Evolutionary conservation across 805 yeast genomes (phyloP).

Genomic region (Candida namnaoensis): DNA sequence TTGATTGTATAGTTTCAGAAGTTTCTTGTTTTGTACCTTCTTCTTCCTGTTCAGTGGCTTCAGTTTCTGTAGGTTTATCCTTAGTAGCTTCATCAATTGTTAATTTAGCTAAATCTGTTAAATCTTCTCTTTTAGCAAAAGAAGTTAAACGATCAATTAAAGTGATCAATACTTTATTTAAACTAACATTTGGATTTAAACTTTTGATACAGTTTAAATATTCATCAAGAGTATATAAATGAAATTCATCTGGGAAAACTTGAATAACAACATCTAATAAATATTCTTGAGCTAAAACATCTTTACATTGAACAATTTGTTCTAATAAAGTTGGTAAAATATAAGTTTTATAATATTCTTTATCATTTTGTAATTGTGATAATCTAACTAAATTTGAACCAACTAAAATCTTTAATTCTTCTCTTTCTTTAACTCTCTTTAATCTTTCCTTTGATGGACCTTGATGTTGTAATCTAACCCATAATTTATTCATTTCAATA

Average conservation of each 20-base stretch:
- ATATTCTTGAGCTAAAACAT: slow-evolving; percentile 87
- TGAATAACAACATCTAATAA: slow-evolving; percentile 86
- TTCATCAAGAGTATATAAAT: slow-evolving; percentile 60
- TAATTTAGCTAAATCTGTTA: slow-evolving; percentile 12
- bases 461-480: slow-evolving; percentile 96
- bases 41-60: slow-evolving; percentile 5
- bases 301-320: slow-evolving; percentile 89
- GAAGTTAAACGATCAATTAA: slow-evolving; percentile 64
- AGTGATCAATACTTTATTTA: slow-evolving; percentile 57
- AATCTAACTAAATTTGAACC: slow-evolving; percentile 89
- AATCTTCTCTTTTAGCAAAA: slow-evolving; percentile 34
- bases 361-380: slow-evolving; percentile 74
- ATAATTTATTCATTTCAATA: slow-evolving; percentile 93
- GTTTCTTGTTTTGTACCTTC: slow-evolving; percentile 3
- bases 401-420: slow-evolving; percentile 82
- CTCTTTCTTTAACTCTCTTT: slow-evolving; percentile 69
- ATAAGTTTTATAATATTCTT: slow-evolving; percentile 31
- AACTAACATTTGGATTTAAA: slow-evolving; percentile 62
- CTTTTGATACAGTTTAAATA: slow-evolving; percentile 58
- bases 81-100: slow-evolving; percentile 10
- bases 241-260: slow-evolving; percentile 91
- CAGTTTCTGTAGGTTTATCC: slow-evolving; percentile 2
- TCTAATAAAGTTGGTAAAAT: slow-evolving; percentile 78
- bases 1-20: background rate
- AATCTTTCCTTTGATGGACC: slow-evolving; percentile 82